phyloP scores from a whole-genome alignment of 2,329 filamentous ascomycete genomes.

The Fusarium coicis region DNA sequence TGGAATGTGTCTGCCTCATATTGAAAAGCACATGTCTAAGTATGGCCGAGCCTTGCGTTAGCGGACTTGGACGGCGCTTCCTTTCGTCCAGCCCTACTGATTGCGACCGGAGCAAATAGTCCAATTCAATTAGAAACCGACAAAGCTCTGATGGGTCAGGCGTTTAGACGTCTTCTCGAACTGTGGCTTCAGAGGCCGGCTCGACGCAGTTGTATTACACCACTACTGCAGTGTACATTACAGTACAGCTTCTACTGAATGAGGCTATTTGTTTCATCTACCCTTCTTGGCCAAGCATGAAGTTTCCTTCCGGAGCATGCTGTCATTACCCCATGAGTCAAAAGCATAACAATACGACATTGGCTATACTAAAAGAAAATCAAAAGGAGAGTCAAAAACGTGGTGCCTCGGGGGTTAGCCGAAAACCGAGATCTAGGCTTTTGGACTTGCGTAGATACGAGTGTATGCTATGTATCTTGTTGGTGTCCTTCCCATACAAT shows the following conservation, averaged over 20 bases:
- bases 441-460: not conserved
- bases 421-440: constrained; percentile 26
- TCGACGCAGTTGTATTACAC: not conserved
- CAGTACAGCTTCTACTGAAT: not conserved
- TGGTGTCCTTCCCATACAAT: not conserved
- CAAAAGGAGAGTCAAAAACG: not conserved
- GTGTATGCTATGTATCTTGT: not conserved
- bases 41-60: not conserved
- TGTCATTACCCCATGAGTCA: constrained; percentile 9
- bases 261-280: not conserved
- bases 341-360: constrained; percentile 1
- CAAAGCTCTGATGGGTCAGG: not conserved
- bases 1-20: constrained; percentile 7
- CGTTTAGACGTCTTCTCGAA: constrained; percentile 2
- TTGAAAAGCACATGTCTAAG: not conserved
- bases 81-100: constrained; percentile 4
- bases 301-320: not conserved
- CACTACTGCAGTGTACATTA: not conserved
- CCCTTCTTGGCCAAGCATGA: not conserved
- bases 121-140: not conserved
- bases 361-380: not conserved
- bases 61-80: not conserved
- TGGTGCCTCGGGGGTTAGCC: constrained; percentile 39
- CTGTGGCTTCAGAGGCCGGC: not conserved
- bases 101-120: constrained; percentile 19